phyloP scores from a whole-genome alignment of 1,284 basidiomycete species.

The Ganoderma multipileum region DNA sequence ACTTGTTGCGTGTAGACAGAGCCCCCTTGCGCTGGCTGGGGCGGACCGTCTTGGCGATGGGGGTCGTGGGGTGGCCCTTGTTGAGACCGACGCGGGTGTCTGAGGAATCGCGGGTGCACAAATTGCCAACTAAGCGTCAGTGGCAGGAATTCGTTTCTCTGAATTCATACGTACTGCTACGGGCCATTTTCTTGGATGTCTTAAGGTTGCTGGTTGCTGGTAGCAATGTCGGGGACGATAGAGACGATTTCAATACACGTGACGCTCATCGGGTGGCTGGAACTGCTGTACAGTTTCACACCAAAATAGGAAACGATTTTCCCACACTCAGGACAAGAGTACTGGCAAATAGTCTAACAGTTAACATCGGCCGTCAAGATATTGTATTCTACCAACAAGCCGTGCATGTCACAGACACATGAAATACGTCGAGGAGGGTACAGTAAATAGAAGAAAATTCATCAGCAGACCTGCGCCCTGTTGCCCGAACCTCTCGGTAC shows the following conservation, averaged over 20 bases:
- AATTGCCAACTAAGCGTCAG: slow-evolving; percentile 14
- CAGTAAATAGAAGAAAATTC: slow-evolving; percentile 23
- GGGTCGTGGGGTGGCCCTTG: slow-evolving; percentile 92
- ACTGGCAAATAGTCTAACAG: background rate
- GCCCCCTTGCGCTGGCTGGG: slow-evolving; percentile 95
- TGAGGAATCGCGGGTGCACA: slow-evolving; percentile 40
- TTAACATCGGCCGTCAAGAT: background rate
- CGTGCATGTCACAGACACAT: background rate
- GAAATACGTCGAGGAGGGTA: slow-evolving; percentile 13
- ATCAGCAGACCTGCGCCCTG: slow-evolving; percentile 32
- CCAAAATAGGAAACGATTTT: slow-evolving; percentile 9
- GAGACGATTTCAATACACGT: slow-evolving; percentile 33
- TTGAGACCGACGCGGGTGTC: slow-evolving; percentile 93
- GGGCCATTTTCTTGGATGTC: slow-evolving; percentile 71
- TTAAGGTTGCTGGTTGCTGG: slow-evolving; percentile 56
- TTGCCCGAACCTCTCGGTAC: slow-evolving; percentile 30
- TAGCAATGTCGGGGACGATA: slow-evolving; percentile 30
- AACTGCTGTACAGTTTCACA: slow-evolving; percentile 51
- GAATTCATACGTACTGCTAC: slow-evolving; percentile 59
- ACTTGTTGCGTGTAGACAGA: slow-evolving; percentile 85
- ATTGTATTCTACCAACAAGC: slow-evolving; percentile 10
- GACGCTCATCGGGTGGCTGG: slow-evolving; percentile 43
- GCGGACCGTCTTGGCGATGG: slow-evolving; percentile 80
- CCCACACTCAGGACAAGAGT: background rate
- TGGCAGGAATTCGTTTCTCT: background rate